Evolutionary conservation across 768 basidiomycete genomes (phyloP).

Genomic region (Boletus sp.): DNA sequence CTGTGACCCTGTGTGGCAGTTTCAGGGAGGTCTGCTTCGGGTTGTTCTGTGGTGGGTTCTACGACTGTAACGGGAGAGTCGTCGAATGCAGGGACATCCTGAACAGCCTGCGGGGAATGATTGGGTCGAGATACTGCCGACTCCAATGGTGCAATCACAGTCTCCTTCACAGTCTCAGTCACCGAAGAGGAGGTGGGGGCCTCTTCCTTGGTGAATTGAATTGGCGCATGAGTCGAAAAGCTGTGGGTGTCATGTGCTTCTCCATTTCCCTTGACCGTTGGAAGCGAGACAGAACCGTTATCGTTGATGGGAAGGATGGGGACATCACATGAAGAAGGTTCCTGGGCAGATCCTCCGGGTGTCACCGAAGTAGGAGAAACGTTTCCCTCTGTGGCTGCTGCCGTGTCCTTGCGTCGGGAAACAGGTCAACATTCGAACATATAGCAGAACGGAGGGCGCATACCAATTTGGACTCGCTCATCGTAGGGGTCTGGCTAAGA

Average conservation of each 20-base stretch:
- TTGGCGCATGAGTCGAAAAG: conserved; percentile 23
- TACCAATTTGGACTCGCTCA: conserved; percentile 21
- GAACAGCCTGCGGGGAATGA: neutral
- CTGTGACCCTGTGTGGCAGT: neutral
- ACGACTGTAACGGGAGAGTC: neutral
- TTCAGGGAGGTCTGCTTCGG: neutral
- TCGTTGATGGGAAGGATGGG: conserved; percentile 43
- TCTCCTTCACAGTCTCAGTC: conserved; percentile 1
- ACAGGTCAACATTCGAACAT: neutral
- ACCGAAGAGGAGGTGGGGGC: neutral
- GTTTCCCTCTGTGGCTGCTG: conserved; percentile 20
- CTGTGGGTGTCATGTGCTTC: conserved; percentile 5
- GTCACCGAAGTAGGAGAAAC: conserved; percentile 5
- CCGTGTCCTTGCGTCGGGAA: conserved; percentile 21
- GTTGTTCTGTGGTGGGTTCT: neutral
- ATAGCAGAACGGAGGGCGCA: neutral
- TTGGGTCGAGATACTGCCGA: neutral
- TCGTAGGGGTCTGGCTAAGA: conserved; percentile 30
- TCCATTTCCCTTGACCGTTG: conserved; percentile 9
- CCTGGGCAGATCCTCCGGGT: neutral
- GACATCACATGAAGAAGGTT: conserved; percentile 13
- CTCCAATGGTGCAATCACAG: neutral
- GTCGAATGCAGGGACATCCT: neutral
- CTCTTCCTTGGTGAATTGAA: conserved; percentile 4
- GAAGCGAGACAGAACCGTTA: conserved; percentile 14